A percentile compares a stretch with the other conserved stretches of the same genome.
Conservation (phyloP, 139 green algal species). For the Tetradesmus lagerheimii region DNA sequence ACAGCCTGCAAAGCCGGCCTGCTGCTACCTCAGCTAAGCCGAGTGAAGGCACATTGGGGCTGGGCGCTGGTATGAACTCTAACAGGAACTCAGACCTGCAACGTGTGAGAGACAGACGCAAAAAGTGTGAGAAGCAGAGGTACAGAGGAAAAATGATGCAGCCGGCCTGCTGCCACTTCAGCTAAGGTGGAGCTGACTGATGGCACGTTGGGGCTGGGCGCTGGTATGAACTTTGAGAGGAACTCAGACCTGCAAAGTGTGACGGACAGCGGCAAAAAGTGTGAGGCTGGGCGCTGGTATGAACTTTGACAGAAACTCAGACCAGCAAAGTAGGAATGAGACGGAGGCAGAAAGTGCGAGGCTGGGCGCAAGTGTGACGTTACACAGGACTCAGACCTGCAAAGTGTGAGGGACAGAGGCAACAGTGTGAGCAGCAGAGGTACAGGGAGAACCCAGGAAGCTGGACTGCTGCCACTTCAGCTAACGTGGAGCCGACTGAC, state of each 20-base stretch:
- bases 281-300: conserved; percentile 58
- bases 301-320: conserved; percentile 73
- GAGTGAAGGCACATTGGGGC: no score
- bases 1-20: background rate
- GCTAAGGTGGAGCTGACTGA: conserved; percentile 71
- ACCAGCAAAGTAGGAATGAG: conserved; percentile 33
- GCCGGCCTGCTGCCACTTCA: conserved; percentile 72
- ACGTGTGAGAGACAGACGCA: conserved; percentile 15
- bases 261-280: no score
- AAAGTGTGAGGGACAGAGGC: background rate
- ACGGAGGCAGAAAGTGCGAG: no score
- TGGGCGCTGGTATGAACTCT: conserved; percentile 65
- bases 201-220: conserved; percentile 58
- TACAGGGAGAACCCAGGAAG: conserved; percentile 89
- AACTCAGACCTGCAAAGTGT: conserved; percentile 61
- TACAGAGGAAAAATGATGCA: no score
- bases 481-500: conserved; percentile 69
- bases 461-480: conserved; percentile 83
- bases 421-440: background rate
- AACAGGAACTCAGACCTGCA: conserved; percentile 65
- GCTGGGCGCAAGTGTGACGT: conserved; percentile 67
- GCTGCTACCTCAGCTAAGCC: background rate
- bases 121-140: background rate
- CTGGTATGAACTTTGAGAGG: conserved; percentile 68
- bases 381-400: conserved; percentile 64